Conservation (phyloP, 768 basidiomycete genomes). For the Fomitopsis pulvina region DNA sequence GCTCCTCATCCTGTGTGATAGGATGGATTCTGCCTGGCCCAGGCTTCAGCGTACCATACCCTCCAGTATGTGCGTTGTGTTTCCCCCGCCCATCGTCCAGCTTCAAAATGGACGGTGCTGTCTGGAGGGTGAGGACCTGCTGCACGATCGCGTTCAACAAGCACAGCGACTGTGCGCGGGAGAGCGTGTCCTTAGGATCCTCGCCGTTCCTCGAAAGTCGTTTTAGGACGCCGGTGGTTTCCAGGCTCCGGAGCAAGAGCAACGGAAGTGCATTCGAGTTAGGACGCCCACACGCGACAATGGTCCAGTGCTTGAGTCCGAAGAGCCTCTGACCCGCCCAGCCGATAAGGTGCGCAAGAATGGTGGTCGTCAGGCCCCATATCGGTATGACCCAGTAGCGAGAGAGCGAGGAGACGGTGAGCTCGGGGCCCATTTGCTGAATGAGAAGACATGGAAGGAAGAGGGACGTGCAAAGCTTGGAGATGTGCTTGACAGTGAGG, state of each 20-base stretch:
- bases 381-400: conserved; percentile 22
- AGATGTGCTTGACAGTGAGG: conserved; percentile 17
- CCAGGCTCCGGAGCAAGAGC: conserved; percentile 21
- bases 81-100: conserved; percentile 12
- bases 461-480: conserved; percentile 20
- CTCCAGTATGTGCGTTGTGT: conserved; percentile 7
- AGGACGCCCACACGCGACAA: conserved; percentile 23
- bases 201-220: conserved; percentile 14
- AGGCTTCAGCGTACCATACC: conserved; percentile 8
- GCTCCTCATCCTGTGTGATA: conserved; percentile 21
- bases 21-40: conserved; percentile 12
- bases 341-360: conserved; percentile 21
- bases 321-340: conserved; percentile 17
- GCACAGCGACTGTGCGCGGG: conserved; percentile 21
- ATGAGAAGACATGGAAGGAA: conserved; percentile 26
- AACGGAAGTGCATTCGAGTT: conserved; percentile 25
- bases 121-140: conserved; percentile 24
- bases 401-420: conserved; percentile 16
- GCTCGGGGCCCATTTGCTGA: conserved; percentile 24
- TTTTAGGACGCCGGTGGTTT: conserved; percentile 20
- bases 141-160: conserved; percentile 25
- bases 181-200: conserved; percentile 9
- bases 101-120: conserved; percentile 18
- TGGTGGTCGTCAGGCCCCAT: conserved; percentile 22
- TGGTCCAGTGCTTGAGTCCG: conserved; percentile 21